phyloP scores from a whole-genome alignment of 2,329 filamentous ascomycete genomes.

The Orbilia quercus region DNA sequence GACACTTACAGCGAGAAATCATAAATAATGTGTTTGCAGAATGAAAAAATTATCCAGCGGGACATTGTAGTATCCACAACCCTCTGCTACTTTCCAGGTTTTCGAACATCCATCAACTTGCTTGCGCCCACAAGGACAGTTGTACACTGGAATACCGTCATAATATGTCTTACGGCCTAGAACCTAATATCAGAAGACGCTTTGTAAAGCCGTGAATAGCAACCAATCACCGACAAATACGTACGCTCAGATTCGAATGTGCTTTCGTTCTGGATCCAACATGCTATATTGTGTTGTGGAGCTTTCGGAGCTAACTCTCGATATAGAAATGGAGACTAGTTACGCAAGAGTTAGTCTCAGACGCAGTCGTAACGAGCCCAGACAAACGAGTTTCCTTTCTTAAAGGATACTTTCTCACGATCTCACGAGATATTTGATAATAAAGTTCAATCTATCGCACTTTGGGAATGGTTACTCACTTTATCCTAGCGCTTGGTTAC shows the following conservation, averaged over 20 bases:
- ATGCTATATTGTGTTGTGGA: conserved; percentile 20
- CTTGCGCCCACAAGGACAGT: neutral
- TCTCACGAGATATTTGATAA: too few species aligned
- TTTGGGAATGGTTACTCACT: too few species aligned
- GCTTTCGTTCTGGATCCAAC: conserved; percentile 14
- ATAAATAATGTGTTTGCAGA: too few species aligned
- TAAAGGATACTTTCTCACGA: too few species aligned
- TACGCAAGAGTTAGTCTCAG: neutral
- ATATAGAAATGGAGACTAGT: neutral
- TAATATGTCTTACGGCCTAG: neutral
- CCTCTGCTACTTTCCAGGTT: neutral
- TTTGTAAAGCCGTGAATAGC: neutral
- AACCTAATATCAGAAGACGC: neutral
- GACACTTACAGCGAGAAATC: too few species aligned
- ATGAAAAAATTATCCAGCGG: neutral
- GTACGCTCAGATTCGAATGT: neutral
- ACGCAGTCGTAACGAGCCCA: too few species aligned
- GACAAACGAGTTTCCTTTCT: too few species aligned
- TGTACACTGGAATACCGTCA: neutral
- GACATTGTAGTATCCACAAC: neutral
- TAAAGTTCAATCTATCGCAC: too few species aligned
- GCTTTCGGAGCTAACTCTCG: neutral
- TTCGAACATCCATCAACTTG: neutral
- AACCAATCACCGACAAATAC: conserved; percentile 18
- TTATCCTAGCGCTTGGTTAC: too few species aligned